Base-by-base conservation (phyloP, 306 rosid genomes). In the Cucurbita moschata region DNA sequence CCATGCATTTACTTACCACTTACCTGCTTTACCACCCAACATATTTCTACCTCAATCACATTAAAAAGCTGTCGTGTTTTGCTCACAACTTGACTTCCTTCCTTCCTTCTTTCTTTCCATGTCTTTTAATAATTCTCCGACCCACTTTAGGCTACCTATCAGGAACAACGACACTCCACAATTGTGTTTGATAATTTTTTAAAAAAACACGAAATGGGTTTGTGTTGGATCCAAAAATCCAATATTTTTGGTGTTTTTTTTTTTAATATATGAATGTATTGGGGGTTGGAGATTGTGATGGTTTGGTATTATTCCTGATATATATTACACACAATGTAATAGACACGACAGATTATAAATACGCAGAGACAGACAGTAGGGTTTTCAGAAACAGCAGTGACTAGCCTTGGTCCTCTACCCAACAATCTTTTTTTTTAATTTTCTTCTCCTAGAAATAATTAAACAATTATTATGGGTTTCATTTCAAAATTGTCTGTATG, bases 321-420 rank as follows among this genome's bases (percentile, higher is more conserved):
- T 12, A 38, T 37, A 60, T 60, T 60, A 60, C 65, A 59, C 65
- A 30, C 35, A 30, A 30, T 30, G 35, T 30, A 30, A 30, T 30
- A 30, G 35, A 55, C 60, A 60, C 65, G 73, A 67, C 55, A 67
- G 55, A 43, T 67, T 47, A 70, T 70, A 70, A 70, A 70, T 70
- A 70, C 75, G 51, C 75, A 70, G 75, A 70, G 54, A 66, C 75
- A 50, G 75, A 70, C 46, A 70, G 60, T 70, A 70, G 75, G 75
- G 70, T 62, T 70, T 69, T 50, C 75, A 70, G 75, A 70, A 70
- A 50, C 14, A 8, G 43, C 75, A 70, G 75, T 37, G 44, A 26
- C 8, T 70, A 70, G 75, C 52, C 42, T 40, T 70, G 52, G 75
- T 38, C 44, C 75, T 47, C 75, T 12, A 70, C 46, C 75, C 60